These are phyloP conservation scores for Oryza brachyantha DNA, from an alignment of 176 grass and related monocot genomes.

Conservation along the genomic window DNA sequence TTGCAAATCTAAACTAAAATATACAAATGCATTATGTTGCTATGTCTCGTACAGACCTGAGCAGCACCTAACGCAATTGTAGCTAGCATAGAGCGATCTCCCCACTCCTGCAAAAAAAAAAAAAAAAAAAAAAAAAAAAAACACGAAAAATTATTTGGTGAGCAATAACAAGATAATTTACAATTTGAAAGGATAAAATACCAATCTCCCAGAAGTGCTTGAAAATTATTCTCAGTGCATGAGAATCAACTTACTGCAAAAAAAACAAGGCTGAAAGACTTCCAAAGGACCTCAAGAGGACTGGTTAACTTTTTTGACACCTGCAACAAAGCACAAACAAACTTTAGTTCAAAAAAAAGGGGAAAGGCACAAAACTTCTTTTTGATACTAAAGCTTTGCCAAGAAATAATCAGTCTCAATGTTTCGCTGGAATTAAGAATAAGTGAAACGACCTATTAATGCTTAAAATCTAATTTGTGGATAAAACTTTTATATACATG, in stretches of 20 bases:
- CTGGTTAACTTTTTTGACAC: slow-evolving; percentile 67
- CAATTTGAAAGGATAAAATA: slow-evolving; percentile 14
- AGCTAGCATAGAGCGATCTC: slow-evolving; percentile 96
- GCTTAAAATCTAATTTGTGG: too few species aligned
- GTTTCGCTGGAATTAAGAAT: too few species aligned
- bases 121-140: too few species aligned
- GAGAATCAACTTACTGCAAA: slow-evolving; percentile 62
- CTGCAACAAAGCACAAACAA: slow-evolving; percentile 37
- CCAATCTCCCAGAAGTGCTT: not conserved
- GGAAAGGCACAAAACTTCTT: not conserved
- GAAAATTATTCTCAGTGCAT: not conserved
- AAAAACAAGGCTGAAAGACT: slow-evolving; percentile 91
- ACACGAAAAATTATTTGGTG: slow-evolving; percentile 17
- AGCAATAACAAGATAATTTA: slow-evolving; percentile 4
- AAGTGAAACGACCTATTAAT: too few species aligned
- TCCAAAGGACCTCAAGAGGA: slow-evolving; percentile 82
- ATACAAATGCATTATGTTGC: slow-evolving; percentile 11
- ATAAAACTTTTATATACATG: too few species aligned
- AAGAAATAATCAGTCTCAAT: too few species aligned
- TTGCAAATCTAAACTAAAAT: slow-evolving; percentile 6
- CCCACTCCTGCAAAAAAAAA: slow-evolving; percentile 77
- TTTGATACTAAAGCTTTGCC: not conserved
- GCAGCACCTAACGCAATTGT: slow-evolving; percentile 95
- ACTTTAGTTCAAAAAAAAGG: not conserved
- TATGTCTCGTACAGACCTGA: slow-evolving; percentile 51